Evolutionary conservation across 2,329 filamentous ascomycete species (phyloP), one percentile per base, ranked within the genome.

Genomic region (Davidsoniella neocaledoniae): DNA sequence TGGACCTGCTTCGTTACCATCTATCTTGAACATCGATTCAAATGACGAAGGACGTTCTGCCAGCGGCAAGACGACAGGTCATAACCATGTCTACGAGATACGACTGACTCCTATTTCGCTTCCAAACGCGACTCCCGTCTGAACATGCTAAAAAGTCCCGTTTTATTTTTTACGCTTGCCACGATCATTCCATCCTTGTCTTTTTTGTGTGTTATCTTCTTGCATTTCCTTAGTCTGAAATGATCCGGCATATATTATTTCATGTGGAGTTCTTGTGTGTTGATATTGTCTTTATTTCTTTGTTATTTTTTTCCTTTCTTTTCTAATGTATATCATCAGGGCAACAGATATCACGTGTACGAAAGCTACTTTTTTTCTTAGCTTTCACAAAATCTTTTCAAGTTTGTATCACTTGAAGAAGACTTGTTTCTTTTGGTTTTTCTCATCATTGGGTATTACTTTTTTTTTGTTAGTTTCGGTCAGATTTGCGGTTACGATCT

Each of bases 41-140:
- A 23, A 17, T 14, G 25, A 43, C 19, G 26, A 43, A 43, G 47
- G 23, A 12, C 16, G 17, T 43, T 16, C 44, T 8, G 23, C 43
- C 14, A 17, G 23, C 9, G 44, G 29, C 9, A 36, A 29, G 12
- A 21, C 44, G 8, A 21, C 44, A 3, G 26, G 26, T 4, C 26
- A 33, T 12, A 41, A 52, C 23, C 37, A 36, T 4, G 42, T 52
- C 26, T 48, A 52, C 12, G 50, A 52, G 45, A 48, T 52, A 23
- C 50, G 50, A n/a, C 46, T 52, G 26, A 38, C 39, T 9, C 23
- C 26, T 5, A 40, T 46, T 42, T 7, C 25, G 41, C 1, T 25
- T 43, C 41, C 41, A 43, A 23, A 19, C 41, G 41, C 25, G 17
- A 6, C 19, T 43, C 21, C 17, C 6, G n/a, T 12, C 41, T 14